phyloP scores from a whole-genome alignment of 139 green algal genomes.

The Volvox reticuliferus region DNA sequence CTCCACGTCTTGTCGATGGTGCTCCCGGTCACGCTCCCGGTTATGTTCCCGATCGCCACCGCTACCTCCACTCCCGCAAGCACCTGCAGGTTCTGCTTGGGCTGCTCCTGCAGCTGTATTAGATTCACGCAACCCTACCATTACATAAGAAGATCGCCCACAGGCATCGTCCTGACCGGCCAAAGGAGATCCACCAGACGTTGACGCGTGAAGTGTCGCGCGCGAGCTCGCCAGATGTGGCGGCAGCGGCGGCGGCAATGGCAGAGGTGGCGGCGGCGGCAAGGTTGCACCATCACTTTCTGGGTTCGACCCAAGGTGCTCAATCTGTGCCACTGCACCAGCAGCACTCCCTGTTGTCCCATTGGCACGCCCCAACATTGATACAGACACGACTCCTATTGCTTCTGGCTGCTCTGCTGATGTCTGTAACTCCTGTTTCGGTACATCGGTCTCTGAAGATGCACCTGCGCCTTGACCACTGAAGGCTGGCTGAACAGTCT shows the following conservation, averaged over 20 bases:
- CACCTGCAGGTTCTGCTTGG: not conserved
- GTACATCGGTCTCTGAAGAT: not conserved
- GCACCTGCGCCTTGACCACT: not conserved
- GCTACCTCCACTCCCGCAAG: not conserved
- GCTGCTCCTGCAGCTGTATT: not conserved
- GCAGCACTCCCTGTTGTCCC: too few relatives aligned
- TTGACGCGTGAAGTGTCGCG: not conserved
- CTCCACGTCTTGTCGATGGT: not conserved
- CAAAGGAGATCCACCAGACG: not conserved
- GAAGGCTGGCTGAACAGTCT: not conserved
- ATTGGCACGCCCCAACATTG: too few relatives aligned
- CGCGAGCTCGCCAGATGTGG: not conserved
- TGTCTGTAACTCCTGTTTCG: not conserved
- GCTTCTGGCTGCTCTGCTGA: not conserved
- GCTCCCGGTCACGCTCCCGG: not conserved
- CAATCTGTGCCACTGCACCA: not conserved
- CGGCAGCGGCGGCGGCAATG: conserved; percentile 12
- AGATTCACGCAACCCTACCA: conserved; percentile 19
- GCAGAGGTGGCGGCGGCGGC: conserved; percentile 20
- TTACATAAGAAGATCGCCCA: conserved; percentile 21
- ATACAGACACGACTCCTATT: not conserved
- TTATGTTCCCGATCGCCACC: not conserved
- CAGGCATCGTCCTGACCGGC: not conserved
- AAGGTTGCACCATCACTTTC: not conserved
- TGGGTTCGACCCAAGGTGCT: not conserved